Evolutionary conservation across 2,329 filamentous ascomycete genomes (phyloP).

Genomic region (Talaromyces sp.): DNA sequence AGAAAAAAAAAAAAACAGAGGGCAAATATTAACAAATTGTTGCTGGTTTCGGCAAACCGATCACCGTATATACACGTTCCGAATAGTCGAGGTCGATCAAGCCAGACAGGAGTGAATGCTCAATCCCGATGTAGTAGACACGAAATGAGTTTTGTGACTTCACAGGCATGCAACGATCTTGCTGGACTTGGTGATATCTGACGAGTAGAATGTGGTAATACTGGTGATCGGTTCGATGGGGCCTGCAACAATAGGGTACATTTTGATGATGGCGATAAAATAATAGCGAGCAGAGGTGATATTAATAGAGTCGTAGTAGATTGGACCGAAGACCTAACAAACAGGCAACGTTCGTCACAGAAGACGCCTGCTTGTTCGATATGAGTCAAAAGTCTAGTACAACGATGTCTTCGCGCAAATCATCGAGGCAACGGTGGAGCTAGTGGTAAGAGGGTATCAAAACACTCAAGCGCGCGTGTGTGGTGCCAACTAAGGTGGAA

Average conservation of each 20-base stretch:
- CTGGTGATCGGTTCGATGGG: conserved; percentile 36
- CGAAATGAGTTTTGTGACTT: neutral
- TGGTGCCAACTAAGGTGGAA: conserved; percentile 3
- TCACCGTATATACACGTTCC: conserved; percentile 16
- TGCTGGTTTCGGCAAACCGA: conserved; percentile 11
- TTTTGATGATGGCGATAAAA: conserved; percentile 28
- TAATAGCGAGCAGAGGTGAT: conserved; percentile 16
- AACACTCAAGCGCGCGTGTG: conserved; percentile 4
- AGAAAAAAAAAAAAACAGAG: neutral
- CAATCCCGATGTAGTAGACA: conserved; percentile 10
- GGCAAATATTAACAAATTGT: conserved; percentile 10
- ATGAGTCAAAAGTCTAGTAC: conserved; percentile 18
- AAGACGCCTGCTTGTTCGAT: conserved; percentile 17
- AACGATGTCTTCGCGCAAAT: neutral
- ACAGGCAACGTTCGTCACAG: conserved; percentile 28
- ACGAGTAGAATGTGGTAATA: conserved; percentile 31
- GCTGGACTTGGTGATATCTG: conserved; percentile 31
- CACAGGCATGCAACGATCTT: conserved; percentile 18
- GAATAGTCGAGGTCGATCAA: conserved; percentile 16
- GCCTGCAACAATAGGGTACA: conserved; percentile 36
- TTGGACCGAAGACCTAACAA: conserved; percentile 31
- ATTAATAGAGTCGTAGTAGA: conserved; percentile 27
- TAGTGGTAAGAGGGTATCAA: neutral
- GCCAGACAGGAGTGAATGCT: conserved; percentile 4
- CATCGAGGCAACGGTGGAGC: conserved; percentile 11